phyloP scores from a whole-genome alignment of 495 filamentous ascomycete genomes.

The Copromyces sp. region DNA sequence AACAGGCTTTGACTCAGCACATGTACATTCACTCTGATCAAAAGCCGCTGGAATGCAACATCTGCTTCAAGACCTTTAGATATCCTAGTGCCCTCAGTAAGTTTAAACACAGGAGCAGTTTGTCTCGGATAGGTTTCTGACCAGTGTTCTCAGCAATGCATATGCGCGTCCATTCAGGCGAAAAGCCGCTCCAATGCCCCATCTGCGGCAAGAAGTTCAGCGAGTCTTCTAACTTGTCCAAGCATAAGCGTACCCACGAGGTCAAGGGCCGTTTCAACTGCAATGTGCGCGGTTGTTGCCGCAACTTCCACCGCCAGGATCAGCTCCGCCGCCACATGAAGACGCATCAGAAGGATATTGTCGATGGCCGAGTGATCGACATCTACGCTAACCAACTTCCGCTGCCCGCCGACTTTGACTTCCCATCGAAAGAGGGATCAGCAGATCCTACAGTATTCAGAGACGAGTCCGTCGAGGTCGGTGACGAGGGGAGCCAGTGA shows the following conservation, averaged over 20 bases:
- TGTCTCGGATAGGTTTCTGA: background rate
- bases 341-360: slow-evolving; percentile 24
- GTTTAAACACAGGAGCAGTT: slow-evolving; percentile 5
- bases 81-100: slow-evolving; percentile 46
- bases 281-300: slow-evolving; percentile 34
- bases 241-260: slow-evolving; percentile 42
- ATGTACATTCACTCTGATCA: slow-evolving; percentile 51
- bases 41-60: slow-evolving; percentile 45
- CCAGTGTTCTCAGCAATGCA: slow-evolving; percentile 39
- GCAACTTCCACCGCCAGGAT: slow-evolving; percentile 46
- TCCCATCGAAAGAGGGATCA: background rate
- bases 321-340: slow-evolving; percentile 39
- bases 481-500: background rate
- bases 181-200: slow-evolving; percentile 38
- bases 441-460: background rate
- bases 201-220: slow-evolving; percentile 41
- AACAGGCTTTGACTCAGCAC: slow-evolving; percentile 52
- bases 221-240: slow-evolving; percentile 48
- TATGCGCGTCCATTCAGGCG: slow-evolving; percentile 43
- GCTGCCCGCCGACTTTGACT: background rate
- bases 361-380: background rate
- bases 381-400: background rate
- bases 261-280: slow-evolving; percentile 41
- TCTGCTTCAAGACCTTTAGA: slow-evolving; percentile 45
- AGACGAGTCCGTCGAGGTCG: background rate